Evolutionary conservation across 1,284 basidiomycete species (phyloP).

Genomic region (Pisolithus thermaeus): DNA sequence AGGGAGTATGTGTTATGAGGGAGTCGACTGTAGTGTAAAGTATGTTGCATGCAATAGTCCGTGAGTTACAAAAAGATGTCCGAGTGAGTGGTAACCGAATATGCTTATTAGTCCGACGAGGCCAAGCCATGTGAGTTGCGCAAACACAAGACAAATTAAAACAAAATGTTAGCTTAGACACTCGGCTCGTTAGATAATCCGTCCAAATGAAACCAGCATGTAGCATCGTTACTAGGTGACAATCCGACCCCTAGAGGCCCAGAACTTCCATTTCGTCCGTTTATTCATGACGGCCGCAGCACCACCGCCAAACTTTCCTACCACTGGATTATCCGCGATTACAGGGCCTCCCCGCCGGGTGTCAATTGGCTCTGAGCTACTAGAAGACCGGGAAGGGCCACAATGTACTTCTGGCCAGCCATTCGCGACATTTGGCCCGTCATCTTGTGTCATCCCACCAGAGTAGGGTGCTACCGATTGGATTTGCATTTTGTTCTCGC

Average conservation of each 20-base stretch:
- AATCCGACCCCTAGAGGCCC: slow-evolving; percentile 1
- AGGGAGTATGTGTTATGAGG: too few relatives aligned
- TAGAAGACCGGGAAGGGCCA: background rate
- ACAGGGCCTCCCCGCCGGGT: background rate
- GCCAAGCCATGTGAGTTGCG: background rate
- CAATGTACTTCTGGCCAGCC: background rate
- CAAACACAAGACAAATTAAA: background rate
- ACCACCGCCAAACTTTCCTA: background rate
- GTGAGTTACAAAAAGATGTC: too few relatives aligned
- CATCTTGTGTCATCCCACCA: background rate
- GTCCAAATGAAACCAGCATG: too few relatives aligned
- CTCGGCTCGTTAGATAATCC: background rate
- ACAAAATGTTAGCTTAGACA: background rate
- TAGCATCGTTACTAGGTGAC: background rate
- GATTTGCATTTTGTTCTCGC: background rate
- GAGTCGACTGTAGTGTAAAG: too few relatives aligned
- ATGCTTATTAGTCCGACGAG: background rate
- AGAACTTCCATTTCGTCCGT: slow-evolving; percentile 2
- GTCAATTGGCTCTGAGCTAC: background rate
- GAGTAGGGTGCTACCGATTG: background rate
- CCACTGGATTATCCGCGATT: background rate
- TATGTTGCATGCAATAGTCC: too few relatives aligned
- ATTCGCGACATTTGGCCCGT: too few relatives aligned
- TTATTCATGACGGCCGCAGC: background rate
- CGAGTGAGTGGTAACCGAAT: background rate